Evolutionary conservation across 2,329 filamentous ascomycete genomes (phyloP), one percentile per base, ranked within the genome.

Genomic region (Cytospora schulzeri): DNA sequence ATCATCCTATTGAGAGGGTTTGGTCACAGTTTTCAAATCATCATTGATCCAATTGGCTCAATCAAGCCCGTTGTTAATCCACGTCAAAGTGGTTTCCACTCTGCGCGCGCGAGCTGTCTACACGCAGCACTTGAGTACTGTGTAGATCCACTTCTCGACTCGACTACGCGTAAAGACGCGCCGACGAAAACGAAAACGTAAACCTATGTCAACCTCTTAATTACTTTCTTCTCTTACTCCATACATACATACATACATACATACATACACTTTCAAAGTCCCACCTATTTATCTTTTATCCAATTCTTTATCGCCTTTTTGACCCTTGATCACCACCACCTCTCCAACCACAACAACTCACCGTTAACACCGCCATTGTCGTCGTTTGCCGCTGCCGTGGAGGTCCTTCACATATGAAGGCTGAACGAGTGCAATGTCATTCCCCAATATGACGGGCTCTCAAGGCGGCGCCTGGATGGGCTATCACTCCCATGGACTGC

Each of bases 401-500:
- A 51, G 7, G 22, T 35, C 19, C 51, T 31, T 59, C 26, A 48
- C 63, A 60, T 48, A 60, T 61, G 45, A 53, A 35, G 55, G 50
- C 29, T 65, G 65, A 53, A 60, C 22, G 33, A 48, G 55, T 31
- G 31, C 51, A 17, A 67, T 67, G 65, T 67, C 65, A 51, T 65
- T 65, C 56, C 45, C 65, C 51, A 67, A 59, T 61, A 58, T 64
- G 58, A 76, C 74, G 73, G 70, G 53, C 64, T 65, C 66, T 60
- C 66, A 63, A 26, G 61, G 64, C 14, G 45, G 63, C 53, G 60
- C 64, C 55, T 67, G 66, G 66, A 50, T 50, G 57, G 60, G 62
- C 19, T 66, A 63, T 38, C 60, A 65, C 60, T 62, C 66, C 69
- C 53, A 70, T 68, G 57, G 66, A 68, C 66, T 70, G 73, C 73